Evolutionary conservation across 129 eudicot genomes (phyloP).

Genomic region (Centrapalus pauciflorus): DNA sequence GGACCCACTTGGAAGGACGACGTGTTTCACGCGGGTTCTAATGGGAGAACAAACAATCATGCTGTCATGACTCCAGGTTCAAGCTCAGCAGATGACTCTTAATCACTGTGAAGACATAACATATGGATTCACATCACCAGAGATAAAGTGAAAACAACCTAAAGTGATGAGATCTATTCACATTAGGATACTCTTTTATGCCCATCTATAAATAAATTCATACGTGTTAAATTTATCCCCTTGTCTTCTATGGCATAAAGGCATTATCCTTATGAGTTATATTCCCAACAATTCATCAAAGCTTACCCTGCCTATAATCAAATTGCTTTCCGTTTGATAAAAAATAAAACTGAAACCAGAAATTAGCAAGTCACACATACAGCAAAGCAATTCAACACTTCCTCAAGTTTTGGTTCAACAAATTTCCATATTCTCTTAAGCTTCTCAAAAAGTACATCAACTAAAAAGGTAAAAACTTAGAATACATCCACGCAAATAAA

Average conservation of each 20-base stretch:
- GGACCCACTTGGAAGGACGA: constrained; percentile 26
- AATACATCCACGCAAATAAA: constrained; percentile 10
- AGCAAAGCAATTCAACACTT: background rate
- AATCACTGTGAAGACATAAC: constrained; percentile 12
- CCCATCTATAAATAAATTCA: background rate
- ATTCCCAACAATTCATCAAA: background rate
- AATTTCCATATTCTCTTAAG: background rate
- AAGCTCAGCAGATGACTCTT: background rate
- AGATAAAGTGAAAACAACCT: background rate
- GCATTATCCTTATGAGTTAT: background rate
- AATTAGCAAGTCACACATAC: background rate
- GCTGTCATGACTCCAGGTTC: constrained; percentile 27
- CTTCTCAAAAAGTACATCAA: background rate
- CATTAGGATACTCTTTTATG: background rate
- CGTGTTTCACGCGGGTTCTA: constrained; percentile 25
- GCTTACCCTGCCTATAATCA: too few relatives aligned
- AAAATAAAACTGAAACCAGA: background rate
- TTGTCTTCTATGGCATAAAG: background rate
- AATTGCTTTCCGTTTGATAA: too few relatives aligned
- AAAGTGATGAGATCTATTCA: background rate
- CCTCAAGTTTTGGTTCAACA: background rate
- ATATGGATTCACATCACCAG: background rate
- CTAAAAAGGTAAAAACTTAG: too few relatives aligned
- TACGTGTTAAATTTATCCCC: background rate
- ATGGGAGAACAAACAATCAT: constrained; percentile 45